Conservation (phyloP, 2,329 filamentous ascomycete genomes). For the Lomentospora prolificans region DNA sequence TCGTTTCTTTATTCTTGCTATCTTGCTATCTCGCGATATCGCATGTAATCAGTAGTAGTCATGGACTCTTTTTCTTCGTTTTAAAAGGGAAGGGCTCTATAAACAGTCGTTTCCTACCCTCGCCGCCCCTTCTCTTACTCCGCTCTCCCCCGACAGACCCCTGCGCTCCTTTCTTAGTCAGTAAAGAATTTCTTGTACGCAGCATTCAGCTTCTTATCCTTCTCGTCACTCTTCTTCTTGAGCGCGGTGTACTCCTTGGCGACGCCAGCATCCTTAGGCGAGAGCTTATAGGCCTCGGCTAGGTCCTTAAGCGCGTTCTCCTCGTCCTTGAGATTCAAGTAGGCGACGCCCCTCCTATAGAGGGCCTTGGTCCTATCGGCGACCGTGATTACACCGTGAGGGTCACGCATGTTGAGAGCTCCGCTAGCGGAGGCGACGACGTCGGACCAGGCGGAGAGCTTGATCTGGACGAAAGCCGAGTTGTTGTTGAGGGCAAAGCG, state of each 20-base stretch:
- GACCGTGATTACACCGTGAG: constrained; percentile 44
- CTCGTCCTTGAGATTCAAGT: constrained; percentile 70
- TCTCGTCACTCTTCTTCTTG: constrained; percentile 64
- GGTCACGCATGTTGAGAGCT: constrained; percentile 51
- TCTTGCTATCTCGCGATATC: constrained; percentile 10
- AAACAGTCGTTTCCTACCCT: too few relatives aligned
- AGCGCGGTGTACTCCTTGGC: constrained; percentile 65
- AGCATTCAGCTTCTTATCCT: constrained; percentile 81
- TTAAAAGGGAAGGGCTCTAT: too few relatives aligned
- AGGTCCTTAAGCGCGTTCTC: constrained; percentile 70
- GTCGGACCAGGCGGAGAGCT: constrained; percentile 63
- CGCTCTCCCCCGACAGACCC: constrained; percentile 13
- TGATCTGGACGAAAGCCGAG: constrained; percentile 74
- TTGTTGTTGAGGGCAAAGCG: constrained; percentile 86
- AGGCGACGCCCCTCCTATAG: constrained; percentile 73
- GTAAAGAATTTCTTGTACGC: constrained; percentile 87
- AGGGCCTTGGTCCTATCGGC: constrained; percentile 81
- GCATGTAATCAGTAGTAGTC: too few relatives aligned
- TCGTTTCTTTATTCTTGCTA: constrained; percentile 3
- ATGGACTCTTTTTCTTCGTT: too few relatives aligned
- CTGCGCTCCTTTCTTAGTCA: constrained; percentile 24
- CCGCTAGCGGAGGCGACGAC: constrained; percentile 59
- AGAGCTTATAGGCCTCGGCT: constrained; percentile 63
- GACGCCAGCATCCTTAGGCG: constrained; percentile 66
- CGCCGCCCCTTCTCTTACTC: background rate